A percentile compares a stretch with the other conserved stretches of the same genome.
phyloP scores from a whole-genome alignment of 495 filamentous ascomycete genomes.

The Daldinia childiae region DNA sequence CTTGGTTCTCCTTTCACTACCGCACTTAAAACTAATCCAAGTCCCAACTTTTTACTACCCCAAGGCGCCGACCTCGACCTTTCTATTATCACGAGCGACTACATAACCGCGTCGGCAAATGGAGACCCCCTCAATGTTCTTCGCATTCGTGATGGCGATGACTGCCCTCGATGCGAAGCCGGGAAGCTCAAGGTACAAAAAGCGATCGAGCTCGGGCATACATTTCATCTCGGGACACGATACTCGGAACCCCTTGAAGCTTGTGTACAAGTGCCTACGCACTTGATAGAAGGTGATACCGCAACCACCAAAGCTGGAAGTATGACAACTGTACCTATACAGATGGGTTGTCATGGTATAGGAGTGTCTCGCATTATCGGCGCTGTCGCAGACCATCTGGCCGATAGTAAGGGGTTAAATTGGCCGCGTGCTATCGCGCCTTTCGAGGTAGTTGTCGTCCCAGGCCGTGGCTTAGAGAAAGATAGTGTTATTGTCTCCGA shows the following conservation, averaged over 20 bases:
- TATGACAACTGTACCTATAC: slow-evolving; percentile 61
- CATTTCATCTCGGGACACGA: slow-evolving; percentile 90
- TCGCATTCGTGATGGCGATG: slow-evolving; percentile 71
- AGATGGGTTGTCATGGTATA: slow-evolving; percentile 98
- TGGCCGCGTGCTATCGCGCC: slow-evolving; percentile 91
- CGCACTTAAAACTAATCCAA: slow-evolving; percentile 14
- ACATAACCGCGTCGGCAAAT: slow-evolving; percentile 26
- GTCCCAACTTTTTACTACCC: slow-evolving; percentile 33
- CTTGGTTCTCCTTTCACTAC: slow-evolving; percentile 46
- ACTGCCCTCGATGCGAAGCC: slow-evolving; percentile 72
- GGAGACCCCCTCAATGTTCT: slow-evolving; percentile 64
- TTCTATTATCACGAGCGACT: slow-evolving; percentile 38
- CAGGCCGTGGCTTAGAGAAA: slow-evolving; percentile 59
- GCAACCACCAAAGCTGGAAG: slow-evolving; percentile 18
- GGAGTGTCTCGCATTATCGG: slow-evolving; percentile 91
- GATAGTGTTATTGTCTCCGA: slow-evolving; percentile 69
- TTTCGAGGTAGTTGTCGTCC: slow-evolving; percentile 78
- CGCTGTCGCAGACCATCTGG: slow-evolving; percentile 78
- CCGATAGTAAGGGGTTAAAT: slow-evolving; percentile 78
- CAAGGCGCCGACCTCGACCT: slow-evolving; percentile 42
- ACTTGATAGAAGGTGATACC: slow-evolving; percentile 16
- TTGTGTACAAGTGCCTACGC: slow-evolving; percentile 27
- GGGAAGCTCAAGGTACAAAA: slow-evolving; percentile 72
- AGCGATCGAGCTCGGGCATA: slow-evolving; percentile 92
- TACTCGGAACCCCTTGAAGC: slow-evolving; percentile 82